Evolutionary conservation across 805 yeast genomes (phyloP), one percentile per base, ranked within the genome.

Genomic region (Crinitomyces ghanaensis): DNA sequence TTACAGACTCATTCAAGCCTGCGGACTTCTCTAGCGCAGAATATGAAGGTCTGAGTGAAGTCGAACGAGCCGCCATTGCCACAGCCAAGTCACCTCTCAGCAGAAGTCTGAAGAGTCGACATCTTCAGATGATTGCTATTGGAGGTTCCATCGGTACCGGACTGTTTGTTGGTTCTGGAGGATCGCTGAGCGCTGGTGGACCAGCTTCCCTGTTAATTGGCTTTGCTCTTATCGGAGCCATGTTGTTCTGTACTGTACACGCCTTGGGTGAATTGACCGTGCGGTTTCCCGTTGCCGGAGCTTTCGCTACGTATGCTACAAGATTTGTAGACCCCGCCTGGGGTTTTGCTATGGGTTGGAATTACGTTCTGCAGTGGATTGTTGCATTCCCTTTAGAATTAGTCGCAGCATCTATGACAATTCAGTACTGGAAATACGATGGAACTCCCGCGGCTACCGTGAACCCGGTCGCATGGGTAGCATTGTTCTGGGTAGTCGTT

Each of bases 71-170:
- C 15, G 62, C 63, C 21, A 48, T 53, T 15, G 51, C 50, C 12
- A 55, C 70, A 4, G 68, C 70, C 16, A 59, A 58, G 34, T 57
- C 68, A 2, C 70, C 68, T 2, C 50, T 67, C 54, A 55, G 65
- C 22, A 60, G 78, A 42, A 52, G 64, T 6, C 60, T 66, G 34
- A 55, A 54, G 40, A 44, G 63, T 5, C 63, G 84, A 49, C 86
- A 78, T 54, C 61, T 79, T 48, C 72, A 75, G 39, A 70, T 80
- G 77, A 77, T 79, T 45, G 77, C 84, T 25, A 66, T 79, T 26
- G 83, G 83, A 20, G 79, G 83, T 21, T 72, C 78, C 44, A 72
- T 77, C 32, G 88, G 88, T 43, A 75, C 84, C 2, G 86, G 88
- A 51, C 56, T 78, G 36, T 71, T 79, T 42, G 74, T 79, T 31